Percentiles rank a stretch among this genome's conserved stretches.
phyloP scores from a whole-genome alignment of 2,329 filamentous ascomycete species.

The Chaetomium globosum region DNA sequence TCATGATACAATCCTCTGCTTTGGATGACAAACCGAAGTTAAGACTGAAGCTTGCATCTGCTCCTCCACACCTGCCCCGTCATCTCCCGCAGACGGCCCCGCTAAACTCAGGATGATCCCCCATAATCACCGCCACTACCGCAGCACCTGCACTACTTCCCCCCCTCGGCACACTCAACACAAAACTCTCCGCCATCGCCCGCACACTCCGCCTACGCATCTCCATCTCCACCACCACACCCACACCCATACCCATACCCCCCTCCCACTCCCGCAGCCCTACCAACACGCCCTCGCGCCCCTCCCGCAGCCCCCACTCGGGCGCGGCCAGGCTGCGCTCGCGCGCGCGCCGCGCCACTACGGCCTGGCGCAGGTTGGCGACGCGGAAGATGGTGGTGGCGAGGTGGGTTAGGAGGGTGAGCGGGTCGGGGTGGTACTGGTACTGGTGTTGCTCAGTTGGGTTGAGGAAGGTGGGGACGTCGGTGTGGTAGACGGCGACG shows the following conservation, averaged over 20 bases:
- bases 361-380: conserved; percentile 72
- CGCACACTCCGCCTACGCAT: conserved; percentile 81
- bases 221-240: conserved; percentile 79
- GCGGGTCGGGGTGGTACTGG: conserved; percentile 67
- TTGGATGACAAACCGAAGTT: no score
- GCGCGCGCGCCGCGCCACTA: conserved; percentile 72
- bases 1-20: conserved; percentile 85
- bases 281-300: conserved; percentile 75
- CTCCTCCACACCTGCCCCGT: conserved; percentile 56
- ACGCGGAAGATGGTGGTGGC: conserved; percentile 83
- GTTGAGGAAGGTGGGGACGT: conserved; percentile 59
- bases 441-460: conserved; percentile 47
- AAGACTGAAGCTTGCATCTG: no score
- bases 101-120: conserved; percentile 72
- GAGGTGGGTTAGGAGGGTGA: conserved; percentile 76
- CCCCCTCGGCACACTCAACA: conserved; percentile 45
- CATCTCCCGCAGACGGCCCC: conserved; percentile 50
- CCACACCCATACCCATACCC: conserved; percentile 42
- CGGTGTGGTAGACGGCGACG: conserved; percentile 78
- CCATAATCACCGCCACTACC: conserved; percentile 67
- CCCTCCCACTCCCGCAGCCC: conserved; percentile 55
- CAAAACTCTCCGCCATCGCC: conserved; percentile 69
- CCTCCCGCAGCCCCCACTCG: conserved; percentile 75
- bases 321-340: conserved; percentile 76
- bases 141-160: not conserved